A percentile compares a stretch with the other conserved stretches of the same genome.
Evolutionary conservation across 345 rosid genomes (phyloP).

Genomic region (Eucalyptus tenuipes): DNA sequence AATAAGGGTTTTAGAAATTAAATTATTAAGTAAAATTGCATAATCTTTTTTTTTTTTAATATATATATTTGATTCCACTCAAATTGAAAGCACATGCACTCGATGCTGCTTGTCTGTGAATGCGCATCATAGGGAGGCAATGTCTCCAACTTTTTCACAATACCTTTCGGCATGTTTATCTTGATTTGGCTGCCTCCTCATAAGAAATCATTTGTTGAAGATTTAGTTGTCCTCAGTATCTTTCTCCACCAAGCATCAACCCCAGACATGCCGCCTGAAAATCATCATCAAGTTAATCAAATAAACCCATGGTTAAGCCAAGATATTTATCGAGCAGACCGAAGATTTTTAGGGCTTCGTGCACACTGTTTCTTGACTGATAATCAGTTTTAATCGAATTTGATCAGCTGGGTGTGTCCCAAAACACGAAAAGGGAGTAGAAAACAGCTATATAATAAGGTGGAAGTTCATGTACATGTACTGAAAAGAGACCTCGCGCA

Average conservation of each 20-base stretch:
- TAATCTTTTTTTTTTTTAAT: neutral
- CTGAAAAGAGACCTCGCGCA: neutral
- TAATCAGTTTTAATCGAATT: slow-evolving; percentile 55
- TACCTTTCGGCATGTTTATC: neutral
- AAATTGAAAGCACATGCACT: neutral
- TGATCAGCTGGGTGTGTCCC: slow-evolving; percentile 10
- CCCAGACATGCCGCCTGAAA: neutral
- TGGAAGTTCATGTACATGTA: neutral
- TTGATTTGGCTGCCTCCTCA: neutral
- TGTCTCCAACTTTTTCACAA: neutral
- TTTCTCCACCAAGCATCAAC: neutral
- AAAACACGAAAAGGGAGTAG: neutral
- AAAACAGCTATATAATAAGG: neutral
- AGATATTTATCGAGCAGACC: slow-evolving; percentile 64
- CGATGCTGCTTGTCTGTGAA: neutral
- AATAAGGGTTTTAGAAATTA: neutral
- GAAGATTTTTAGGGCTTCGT: slow-evolving; percentile 48
- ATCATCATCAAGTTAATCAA: neutral
- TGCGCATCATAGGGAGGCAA: neutral
- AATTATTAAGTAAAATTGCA: neutral
- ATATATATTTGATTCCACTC: neutral
- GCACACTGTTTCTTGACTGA: slow-evolving; percentile 6
- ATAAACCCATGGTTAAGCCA: neutral
- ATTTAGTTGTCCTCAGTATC: neutral
- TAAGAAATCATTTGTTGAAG: neutral